Evolutionary conservation across 2,329 filamentous ascomycete species (phyloP), one percentile per base, ranked within the genome.

Genomic region (Alternaria solani): DNA sequence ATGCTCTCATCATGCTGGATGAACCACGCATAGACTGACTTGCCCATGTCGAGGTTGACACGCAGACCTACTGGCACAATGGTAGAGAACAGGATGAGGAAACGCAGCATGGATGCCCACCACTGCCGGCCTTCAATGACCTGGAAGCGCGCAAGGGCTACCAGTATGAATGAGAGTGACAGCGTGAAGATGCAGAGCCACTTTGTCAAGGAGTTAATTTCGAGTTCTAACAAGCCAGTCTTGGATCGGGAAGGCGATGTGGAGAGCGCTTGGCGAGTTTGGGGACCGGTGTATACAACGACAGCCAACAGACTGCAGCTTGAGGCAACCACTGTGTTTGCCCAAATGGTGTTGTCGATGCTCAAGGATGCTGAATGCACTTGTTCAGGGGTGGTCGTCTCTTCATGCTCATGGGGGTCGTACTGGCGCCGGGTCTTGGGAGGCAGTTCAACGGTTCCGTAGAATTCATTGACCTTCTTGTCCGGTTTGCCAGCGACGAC

Each of bases 51-150:
- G 18, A 99, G 84, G 75, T 99, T 99, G 68, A 99, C 95, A 51
- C 95, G 91, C 68, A 99, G 83, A 80, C 93, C 96, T 78, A 99
- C 97, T 1, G 95, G 95, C 26, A 99, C 96, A 72, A 99, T 99
- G 0, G 94, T 98, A n/a, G 94, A 98, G 82, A 99, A 99, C 1
- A 99, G 84, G 62, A 99, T 96, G 64, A 99, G 82, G 76, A 98
- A 99, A n/a, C 94, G 90, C 89, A 97, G 95, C 71, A 98, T 96
- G 66, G 96, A 94, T 67, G 98, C 89, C 78, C 98, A 99, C 95
- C 95, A 99, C 25, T 86, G 81, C 55, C 87, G 86, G 20, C 85
- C 87, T 55, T 88, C 83, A 2, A 87, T 87, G n/a, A 73, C 74
- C 8, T 89, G 84, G 65, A 97, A 95, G 0, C 92, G 90, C 77